Evolutionary conservation across 768 basidiomycete genomes (phyloP).

Genomic region (Leccinum rimulosum): DNA sequence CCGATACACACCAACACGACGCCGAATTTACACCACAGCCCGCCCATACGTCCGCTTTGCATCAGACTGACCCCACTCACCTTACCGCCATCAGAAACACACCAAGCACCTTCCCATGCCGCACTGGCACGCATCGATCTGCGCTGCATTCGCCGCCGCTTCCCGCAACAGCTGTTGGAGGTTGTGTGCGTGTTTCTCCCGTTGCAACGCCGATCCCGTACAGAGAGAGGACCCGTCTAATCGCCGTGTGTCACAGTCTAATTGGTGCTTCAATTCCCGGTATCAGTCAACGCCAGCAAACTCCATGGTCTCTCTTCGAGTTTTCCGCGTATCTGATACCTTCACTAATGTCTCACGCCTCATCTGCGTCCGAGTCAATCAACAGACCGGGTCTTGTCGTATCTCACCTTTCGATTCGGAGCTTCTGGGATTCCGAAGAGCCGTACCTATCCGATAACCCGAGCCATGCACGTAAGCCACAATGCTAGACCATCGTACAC

Average conservation of each 20-base stretch:
- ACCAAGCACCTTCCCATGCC: slow-evolving; percentile 80
- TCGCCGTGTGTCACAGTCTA: slow-evolving; percentile 81
- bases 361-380: slow-evolving; percentile 86
- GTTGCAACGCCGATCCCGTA: slow-evolving; percentile 89
- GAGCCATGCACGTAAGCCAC: not conserved
- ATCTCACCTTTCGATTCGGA: slow-evolving; percentile 58
- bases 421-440: slow-evolving; percentile 29
- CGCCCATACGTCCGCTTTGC: not conserved
- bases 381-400: slow-evolving; percentile 78
- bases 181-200: slow-evolving; percentile 91
- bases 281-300: not conserved
- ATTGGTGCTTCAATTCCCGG: slow-evolving; percentile 83
- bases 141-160: slow-evolving; percentile 86
- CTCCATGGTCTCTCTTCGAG: slow-evolving; percentile 51
- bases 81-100: slow-evolving; percentile 91
- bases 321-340: slow-evolving; percentile 83
- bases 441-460: slow-evolving; percentile 27
- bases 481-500: slow-evolving; percentile 25
- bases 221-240: slow-evolving; percentile 74
- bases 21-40: slow-evolving; percentile 54
- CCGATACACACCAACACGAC: slow-evolving; percentile 86
- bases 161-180: slow-evolving; percentile 93
- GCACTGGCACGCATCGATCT: slow-evolving; percentile 72
- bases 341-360: slow-evolving; percentile 89
- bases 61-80: slow-evolving; percentile 35